Conservation (phyloP, 78 protist species). For the Dictyostelium intermedium region DNA sequence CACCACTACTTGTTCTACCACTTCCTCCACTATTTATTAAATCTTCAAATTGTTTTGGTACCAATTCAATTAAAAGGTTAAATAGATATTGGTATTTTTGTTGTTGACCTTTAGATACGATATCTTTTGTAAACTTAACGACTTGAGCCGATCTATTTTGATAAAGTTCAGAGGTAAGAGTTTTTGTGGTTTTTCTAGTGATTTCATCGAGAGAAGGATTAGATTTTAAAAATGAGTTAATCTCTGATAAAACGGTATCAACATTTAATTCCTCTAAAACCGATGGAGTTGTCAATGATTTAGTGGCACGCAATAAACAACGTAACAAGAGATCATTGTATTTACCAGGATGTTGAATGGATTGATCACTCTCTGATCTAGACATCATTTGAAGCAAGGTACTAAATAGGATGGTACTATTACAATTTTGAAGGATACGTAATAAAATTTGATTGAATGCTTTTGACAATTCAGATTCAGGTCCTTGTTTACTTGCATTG, state of each 20-base stretch:
- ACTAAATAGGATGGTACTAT: constrained; percentile 11
- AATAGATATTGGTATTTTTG: constrained; percentile 3
- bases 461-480: constrained; percentile 41
- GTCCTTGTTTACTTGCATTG: neutral
- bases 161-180: constrained; percentile 40
- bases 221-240: constrained; percentile 1
- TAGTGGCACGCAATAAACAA: constrained; percentile 57
- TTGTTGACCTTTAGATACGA: constrained; percentile 1
- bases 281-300: constrained; percentile 25
- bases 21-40: neutral
- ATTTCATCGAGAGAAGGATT: constrained; percentile 3
- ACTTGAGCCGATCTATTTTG: neutral
- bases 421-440: constrained; percentile 41
- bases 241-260: neutral
- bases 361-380: neutral
- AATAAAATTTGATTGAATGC: constrained; percentile 67
- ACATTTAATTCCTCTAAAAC: constrained; percentile 9
- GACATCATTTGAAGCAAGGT: constrained; percentile 23
- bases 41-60: neutral
- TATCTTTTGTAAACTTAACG: neutral
- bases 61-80: constrained; percentile 10
- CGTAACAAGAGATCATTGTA: constrained; percentile 43
- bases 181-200: constrained; percentile 33
- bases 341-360: neutral
- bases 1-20: neutral